A percentile compares a stretch with the other conserved stretches of the same genome.
phyloP scores from a whole-genome alignment of 2,329 filamentous ascomycete genomes.

The Hirsutella rhossiliensis region DNA sequence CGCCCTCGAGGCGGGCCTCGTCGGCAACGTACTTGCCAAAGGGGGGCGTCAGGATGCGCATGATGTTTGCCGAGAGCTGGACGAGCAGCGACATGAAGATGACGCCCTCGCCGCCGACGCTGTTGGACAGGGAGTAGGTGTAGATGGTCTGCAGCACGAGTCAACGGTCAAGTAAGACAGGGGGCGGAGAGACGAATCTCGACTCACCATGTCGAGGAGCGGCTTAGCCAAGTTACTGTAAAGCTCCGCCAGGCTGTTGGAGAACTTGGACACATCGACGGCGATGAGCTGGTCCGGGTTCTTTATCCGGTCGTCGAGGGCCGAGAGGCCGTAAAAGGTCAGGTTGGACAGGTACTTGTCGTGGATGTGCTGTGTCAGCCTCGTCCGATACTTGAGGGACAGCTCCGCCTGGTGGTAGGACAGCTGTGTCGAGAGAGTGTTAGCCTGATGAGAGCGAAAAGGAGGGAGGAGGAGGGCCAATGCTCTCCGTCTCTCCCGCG shows the following conservation, averaged over 20 bases:
- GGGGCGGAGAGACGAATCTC: not conserved
- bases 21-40: slow-evolving; percentile 98
- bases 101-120: slow-evolving; percentile 89
- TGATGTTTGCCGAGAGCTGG: slow-evolving; percentile 81
- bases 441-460: not conserved
- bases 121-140: slow-evolving; percentile 85
- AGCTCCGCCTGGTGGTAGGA: slow-evolving; percentile 96
- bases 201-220: slow-evolving; percentile 70
- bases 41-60: slow-evolving; percentile 88
- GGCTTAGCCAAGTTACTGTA: slow-evolving; percentile 97
- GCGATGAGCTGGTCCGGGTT: slow-evolving; percentile 97
- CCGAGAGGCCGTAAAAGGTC: slow-evolving; percentile 94
- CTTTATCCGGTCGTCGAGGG: slow-evolving; percentile 93
- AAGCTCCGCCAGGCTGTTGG: slow-evolving; percentile 84
- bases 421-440: slow-evolving; percentile 42
- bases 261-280: slow-evolving; percentile 92
- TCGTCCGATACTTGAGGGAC: slow-evolving; percentile 81
- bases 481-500: not conserved
- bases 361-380: slow-evolving; percentile 89
- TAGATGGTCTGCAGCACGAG: slow-evolving; percentile 56
- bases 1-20: slow-evolving; percentile 85
- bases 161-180: slow-evolving; percentile 7
- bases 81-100: slow-evolving; percentile 93
- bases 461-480: not conserved
- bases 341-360: slow-evolving; percentile 93